A percentile compares a stretch with the other conserved stretches of the same genome.
phyloP scores from a whole-genome alignment of 805 yeast species.

The Yarrowia deformans region DNA sequence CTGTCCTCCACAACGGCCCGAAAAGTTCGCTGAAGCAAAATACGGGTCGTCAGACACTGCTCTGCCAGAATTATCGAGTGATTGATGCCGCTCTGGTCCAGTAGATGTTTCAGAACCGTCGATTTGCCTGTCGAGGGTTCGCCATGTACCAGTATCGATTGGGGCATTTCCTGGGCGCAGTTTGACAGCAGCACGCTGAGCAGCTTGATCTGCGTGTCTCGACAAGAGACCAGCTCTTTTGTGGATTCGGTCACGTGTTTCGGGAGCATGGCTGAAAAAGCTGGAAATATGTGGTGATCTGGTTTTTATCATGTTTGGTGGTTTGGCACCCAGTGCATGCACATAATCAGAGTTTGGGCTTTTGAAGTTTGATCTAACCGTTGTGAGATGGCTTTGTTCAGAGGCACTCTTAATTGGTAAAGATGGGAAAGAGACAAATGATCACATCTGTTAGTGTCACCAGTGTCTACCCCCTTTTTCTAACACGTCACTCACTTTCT shows the following conservation, averaged over 20 bases:
- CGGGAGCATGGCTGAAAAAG: neutral
- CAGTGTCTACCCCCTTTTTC: no score
- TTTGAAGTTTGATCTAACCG: neutral
- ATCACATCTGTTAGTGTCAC: neutral
- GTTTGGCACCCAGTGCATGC: neutral
- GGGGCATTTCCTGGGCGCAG: conserved; percentile 46
- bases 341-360: conserved; percentile 10
- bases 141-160: conserved; percentile 58
- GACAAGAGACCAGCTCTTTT: conserved; percentile 23
- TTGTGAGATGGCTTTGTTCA: no score
- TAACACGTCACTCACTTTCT: neutral
- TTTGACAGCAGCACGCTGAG: conserved; percentile 42
- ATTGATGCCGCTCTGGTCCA: conserved; percentile 48
- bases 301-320: no score
- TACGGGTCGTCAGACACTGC: conserved; percentile 57
- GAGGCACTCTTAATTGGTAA: no score
- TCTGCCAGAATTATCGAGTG: conserved; percentile 57
- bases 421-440: no score
- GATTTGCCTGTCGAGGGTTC: conserved; percentile 60
- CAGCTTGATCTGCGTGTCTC: conserved; percentile 43
- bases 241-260: conserved; percentile 9
- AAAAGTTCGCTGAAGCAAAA: conserved; percentile 58
- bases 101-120: conserved; percentile 50
- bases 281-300: neutral
- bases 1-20: conserved; percentile 53